Evolutionary conservation across 1,139 yeast species (phyloP), one percentile per base, ranked within the genome.

Genomic region (Candida gigantensis): DNA sequence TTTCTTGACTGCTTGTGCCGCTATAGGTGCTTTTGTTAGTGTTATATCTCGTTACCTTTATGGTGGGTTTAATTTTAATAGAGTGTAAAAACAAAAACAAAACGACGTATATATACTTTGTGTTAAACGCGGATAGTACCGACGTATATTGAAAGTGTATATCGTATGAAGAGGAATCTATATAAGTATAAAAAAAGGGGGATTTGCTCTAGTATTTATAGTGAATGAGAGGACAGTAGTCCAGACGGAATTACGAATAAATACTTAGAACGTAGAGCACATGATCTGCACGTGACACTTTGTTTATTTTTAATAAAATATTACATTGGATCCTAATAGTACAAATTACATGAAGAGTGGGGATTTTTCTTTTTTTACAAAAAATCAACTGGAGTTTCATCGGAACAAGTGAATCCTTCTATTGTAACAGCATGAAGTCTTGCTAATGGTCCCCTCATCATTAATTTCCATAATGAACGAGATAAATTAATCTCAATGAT

Each of bases 381-480:
- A 23, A 36, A 35, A 15, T 41, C 37, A 4, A 36, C 20, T 18
- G 18, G n/a, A 10, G 17, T 11, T 24, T 39, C 34, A 8, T 26
- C 9, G 12, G 36, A 35, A 15, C 32, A 21, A 9, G 68, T 60
- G 6, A 51, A 44, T 2, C 66, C 71, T 32, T 60, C 65, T n/a
- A 66, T 35, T 1, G 56, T 43, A 2, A 66, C 62, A 1, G 62
- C 65, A 25, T 64, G 65, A 10, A 66, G 41, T 17, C 64, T 40
- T 2, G 53, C 45, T 29, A 47, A 43, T 7, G 51, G 46, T 1
- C 60, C 65, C 20, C 60, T 47, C 49, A 55, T 48, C 24, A 54
- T 40, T 27, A 65, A 39, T 36, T 59, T 55, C 74, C 73, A 71
- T 36, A 64, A 45, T 4, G 72, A 63, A 33, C 50, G 57, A 1